A percentile compares a stretch with the other conserved stretches of the same genome.
Conservation (phyloP, 257 asterid species). For the Lycium barbarum region DNA sequence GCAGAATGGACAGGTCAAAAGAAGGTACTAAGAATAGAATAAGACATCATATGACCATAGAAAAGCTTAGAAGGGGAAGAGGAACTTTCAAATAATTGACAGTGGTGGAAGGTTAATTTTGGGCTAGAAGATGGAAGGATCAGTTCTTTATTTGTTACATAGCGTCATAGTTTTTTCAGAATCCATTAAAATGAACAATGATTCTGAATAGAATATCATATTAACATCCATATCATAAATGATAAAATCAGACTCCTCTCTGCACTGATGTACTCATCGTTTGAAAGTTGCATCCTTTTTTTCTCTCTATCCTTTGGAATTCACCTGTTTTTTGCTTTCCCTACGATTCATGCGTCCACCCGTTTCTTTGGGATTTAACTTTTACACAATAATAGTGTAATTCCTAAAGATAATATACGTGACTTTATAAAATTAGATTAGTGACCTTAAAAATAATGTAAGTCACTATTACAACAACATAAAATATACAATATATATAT, state of each 20-base stretch:
- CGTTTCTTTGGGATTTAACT: too few relatives aligned
- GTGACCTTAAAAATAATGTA: too few relatives aligned
- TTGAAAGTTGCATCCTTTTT: constrained; percentile 39
- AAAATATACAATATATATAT: too few relatives aligned
- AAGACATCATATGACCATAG: background rate
- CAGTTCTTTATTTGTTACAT: constrained; percentile 37
- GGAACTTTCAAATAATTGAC: constrained; percentile 43
- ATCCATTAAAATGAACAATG: background rate
- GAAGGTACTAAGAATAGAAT: background rate
- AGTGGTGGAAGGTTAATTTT: constrained; percentile 27
- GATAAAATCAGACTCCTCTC: background rate
- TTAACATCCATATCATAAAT: background rate
- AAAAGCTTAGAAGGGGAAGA: background rate
- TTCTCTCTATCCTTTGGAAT: constrained; percentile 34
- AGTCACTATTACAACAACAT: too few relatives aligned
- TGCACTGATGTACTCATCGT: constrained; percentile 34
- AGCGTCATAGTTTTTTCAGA: background rate
- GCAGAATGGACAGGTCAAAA: constrained; percentile 18
- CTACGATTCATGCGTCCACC: too few relatives aligned
- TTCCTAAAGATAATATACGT: too few relatives aligned
- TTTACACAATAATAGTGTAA: too few relatives aligned
- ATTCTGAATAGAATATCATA: constrained; percentile 8
- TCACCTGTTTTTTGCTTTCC: constrained; percentile 43
- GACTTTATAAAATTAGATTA: too few relatives aligned
- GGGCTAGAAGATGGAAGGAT: constrained; percentile 43